A percentile compares a stretch with the other conserved stretches of the same genome.
These are phyloP conservation scores for Coemansia sp. DNA, from an alignment of 192 early-diverging fungal species.

Conservation along the genomic window DNA sequence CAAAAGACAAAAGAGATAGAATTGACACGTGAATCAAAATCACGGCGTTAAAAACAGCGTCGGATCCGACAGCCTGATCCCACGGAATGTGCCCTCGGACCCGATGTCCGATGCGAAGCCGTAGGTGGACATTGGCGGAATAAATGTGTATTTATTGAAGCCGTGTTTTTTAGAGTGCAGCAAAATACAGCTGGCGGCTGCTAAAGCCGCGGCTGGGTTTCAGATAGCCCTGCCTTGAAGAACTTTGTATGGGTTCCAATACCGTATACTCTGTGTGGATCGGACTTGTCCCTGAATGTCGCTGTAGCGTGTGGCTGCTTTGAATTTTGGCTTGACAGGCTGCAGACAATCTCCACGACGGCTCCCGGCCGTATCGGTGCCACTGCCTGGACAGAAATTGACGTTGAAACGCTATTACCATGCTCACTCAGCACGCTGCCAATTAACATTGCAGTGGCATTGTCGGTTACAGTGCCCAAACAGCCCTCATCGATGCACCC, in stretches of 20 bases:
- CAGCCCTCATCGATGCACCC: conserved; percentile 36
- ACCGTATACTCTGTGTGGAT: conserved; percentile 12
- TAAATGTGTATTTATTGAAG: too few relatives aligned
- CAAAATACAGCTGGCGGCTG: not conserved
- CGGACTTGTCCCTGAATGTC: conserved; percentile 23
- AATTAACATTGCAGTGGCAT: conserved; percentile 30
- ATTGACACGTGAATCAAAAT: not conserved
- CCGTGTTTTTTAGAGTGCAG: too few relatives aligned
- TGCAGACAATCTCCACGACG: conserved; percentile 27
- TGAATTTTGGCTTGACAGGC: conserved; percentile 1
- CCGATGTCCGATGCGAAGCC: not conserved
- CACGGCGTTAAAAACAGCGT: not conserved
- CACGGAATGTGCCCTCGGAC: not conserved
- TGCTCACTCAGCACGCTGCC: conserved; percentile 1
- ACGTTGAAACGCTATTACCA: conserved; percentile 25
- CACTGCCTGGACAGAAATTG: conserved; percentile 22
- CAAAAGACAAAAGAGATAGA: not conserved
- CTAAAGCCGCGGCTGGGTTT: conserved; percentile 20
- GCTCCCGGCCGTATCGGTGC: conserved; percentile 14
- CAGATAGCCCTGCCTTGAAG: conserved; percentile 26
- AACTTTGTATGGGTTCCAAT: conserved; percentile 34
- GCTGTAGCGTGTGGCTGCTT: conserved; percentile 35
- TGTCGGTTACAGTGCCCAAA: conserved; percentile 40
- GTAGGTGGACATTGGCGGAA: too few relatives aligned
- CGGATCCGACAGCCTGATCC: not conserved